phyloP scores from a whole-genome alignment of 352 stramenopile species.

The Pythium monospermum region DNA sequence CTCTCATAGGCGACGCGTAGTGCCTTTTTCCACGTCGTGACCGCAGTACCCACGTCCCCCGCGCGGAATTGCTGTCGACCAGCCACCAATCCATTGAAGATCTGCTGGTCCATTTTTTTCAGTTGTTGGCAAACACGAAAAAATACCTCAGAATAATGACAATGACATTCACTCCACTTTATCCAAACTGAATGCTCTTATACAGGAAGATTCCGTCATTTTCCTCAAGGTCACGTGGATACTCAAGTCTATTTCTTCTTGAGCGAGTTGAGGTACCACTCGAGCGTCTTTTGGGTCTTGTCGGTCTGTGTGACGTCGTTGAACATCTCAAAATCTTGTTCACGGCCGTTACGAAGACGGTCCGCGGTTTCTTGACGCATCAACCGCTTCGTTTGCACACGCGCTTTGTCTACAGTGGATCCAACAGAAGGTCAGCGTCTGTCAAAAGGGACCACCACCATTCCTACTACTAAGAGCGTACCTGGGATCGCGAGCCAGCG shows the following conservation, averaged over 20 bases:
- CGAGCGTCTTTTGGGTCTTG: slow-evolving; percentile 80
- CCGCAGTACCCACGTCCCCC: slow-evolving; percentile 28
- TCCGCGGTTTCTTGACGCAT: slow-evolving; percentile 76
- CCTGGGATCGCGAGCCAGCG: slow-evolving; percentile 82
- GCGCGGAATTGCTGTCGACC: slow-evolving; percentile 34
- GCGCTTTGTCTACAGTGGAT: slow-evolving; percentile 40
- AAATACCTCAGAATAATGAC: background rate
- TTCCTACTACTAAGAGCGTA: slow-evolving; percentile 13
- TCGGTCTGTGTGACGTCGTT: slow-evolving; percentile 72
- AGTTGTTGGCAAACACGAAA: background rate
- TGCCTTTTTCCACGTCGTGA: slow-evolving; percentile 44
- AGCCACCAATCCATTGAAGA: slow-evolving; percentile 6
- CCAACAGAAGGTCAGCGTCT: background rate
- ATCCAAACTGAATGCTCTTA: slow-evolving; percentile 5
- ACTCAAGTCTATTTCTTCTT: slow-evolving; percentile 57
- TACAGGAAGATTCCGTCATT: background rate
- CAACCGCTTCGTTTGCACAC: slow-evolving; percentile 68
- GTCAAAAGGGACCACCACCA: background rate
- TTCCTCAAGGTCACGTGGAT: too few species aligned
- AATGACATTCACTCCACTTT: background rate
- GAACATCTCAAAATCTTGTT: slow-evolving; percentile 68
- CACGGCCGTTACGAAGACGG: slow-evolving; percentile 37
- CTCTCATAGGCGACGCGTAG: slow-evolving; percentile 39
- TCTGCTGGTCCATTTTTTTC: slow-evolving; percentile 11
- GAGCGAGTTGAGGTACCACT: slow-evolving; percentile 69